Percentiles rank a stretch among this genome's conserved stretches.
Conservation (phyloP, 306 rosid genomes). For the Fragaria vesca region DNA sequence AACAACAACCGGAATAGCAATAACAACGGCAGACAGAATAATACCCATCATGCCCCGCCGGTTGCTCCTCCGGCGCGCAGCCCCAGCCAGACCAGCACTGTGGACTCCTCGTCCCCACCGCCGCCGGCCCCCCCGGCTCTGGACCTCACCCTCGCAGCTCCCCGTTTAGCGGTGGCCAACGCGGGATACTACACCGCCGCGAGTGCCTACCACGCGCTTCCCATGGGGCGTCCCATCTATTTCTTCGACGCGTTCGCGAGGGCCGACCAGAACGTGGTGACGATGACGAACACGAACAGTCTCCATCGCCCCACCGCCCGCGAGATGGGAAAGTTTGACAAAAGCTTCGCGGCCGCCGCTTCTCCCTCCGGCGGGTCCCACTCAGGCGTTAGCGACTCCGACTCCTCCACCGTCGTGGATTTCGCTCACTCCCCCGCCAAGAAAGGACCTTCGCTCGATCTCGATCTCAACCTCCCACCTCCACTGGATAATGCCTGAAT, state of each 20-base stretch:
- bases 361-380: constrained; percentile 13
- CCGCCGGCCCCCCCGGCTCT: constrained; percentile 29
- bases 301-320: constrained; percentile 16
- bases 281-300: not conserved
- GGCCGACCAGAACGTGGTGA: constrained; percentile 13
- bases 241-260: constrained; percentile 61
- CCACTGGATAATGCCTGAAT: constrained; percentile 59
- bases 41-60: not conserved
- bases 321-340: constrained; percentile 42
- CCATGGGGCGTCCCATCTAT: constrained; percentile 38
- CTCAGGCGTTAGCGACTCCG: constrained; percentile 43
- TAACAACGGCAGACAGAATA: not conserved
- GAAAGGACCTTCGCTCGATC: constrained; percentile 38
- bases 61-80: not conserved
- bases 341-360: not conserved
- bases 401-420: constrained; percentile 52
- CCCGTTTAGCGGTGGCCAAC: constrained; percentile 6
- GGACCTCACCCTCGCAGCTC: constrained; percentile 32
- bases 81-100: constrained; percentile 23
- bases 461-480: constrained; percentile 72
- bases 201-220: constrained; percentile 21
- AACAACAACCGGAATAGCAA: not conserved
- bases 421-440: constrained; percentile 31
- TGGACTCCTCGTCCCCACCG: constrained; percentile 35
- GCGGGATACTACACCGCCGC: constrained; percentile 21